These are phyloP conservation scores for Zizania palustris DNA, from an alignment of 202 grass and related monocot genomes.

Conservation along the genomic window DNA sequence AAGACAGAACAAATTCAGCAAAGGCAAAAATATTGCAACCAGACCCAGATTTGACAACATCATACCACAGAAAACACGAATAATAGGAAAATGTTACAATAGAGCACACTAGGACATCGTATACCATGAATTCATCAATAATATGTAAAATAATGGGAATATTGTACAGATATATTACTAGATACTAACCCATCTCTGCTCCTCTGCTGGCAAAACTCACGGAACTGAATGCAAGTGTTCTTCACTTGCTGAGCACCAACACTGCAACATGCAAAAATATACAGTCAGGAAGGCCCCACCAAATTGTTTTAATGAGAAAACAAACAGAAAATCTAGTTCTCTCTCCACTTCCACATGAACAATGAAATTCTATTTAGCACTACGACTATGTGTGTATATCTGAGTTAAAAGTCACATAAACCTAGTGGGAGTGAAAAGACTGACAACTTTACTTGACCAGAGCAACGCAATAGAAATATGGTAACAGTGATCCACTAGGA, in stretches of 20 bases:
- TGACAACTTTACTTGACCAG: too few relatives aligned
- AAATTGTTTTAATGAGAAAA: constrained; percentile 9
- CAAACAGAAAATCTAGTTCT: neutral
- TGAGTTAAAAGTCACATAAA: neutral
- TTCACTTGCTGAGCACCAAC: constrained; percentile 65
- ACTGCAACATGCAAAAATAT: constrained; percentile 40
- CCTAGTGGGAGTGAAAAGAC: too few relatives aligned
- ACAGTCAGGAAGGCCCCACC: constrained; percentile 7
- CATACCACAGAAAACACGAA: neutral
- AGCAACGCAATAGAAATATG: too few relatives aligned
- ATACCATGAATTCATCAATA: constrained; percentile 3
- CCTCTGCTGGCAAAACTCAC: constrained; percentile 39
- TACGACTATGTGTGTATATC: neutral
- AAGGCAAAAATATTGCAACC: neutral
- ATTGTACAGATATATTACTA: constrained; percentile 10
- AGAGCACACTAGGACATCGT: neutral
- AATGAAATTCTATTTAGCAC: neutral
- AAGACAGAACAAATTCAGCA: neutral
- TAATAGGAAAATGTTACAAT: constrained; percentile 12
- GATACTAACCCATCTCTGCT: constrained; percentile 56
- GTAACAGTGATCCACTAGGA: neutral
- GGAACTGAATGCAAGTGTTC: constrained; percentile 52
- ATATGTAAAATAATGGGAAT: constrained; percentile 15
- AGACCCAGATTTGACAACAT: neutral
- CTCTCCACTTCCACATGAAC: neutral